Conservation (phyloP, 768 basidiomycete genomes). For the Russula dissimulans region DNA sequence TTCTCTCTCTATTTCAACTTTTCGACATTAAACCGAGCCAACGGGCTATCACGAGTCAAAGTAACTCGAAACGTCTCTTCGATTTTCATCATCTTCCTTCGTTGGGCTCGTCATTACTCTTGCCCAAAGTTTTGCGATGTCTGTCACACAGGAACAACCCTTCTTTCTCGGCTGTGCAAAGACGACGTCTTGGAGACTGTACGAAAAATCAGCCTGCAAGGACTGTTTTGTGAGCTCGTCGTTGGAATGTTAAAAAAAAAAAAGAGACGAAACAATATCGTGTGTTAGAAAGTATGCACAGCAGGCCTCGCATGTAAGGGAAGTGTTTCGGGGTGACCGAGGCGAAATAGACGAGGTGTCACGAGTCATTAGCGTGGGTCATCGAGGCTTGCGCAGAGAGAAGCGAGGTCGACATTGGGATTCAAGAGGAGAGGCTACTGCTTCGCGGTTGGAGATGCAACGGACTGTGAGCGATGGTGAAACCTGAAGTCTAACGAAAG, state of each 20-base stretch:
- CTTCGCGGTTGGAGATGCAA: not conserved
- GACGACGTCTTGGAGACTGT: not conserved
- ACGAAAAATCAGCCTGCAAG: not conserved
- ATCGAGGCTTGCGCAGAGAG: not conserved
- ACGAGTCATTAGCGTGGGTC: not conserved
- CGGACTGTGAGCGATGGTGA: not conserved
- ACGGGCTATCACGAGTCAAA: too few relatives aligned
- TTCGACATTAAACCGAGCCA: too few relatives aligned
- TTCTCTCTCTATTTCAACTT: too few relatives aligned
- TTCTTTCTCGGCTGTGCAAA: not conserved
- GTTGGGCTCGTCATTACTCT: too few relatives aligned
- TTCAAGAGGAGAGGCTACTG: not conserved
- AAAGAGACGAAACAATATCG: not conserved
- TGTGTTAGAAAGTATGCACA: not conserved
- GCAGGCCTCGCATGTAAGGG: not conserved
- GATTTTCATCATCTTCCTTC: too few relatives aligned
- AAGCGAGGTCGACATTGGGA: not conserved
- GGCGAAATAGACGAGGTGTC: not conserved
- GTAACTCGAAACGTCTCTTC: too few relatives aligned
- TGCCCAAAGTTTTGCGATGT: not conserved
- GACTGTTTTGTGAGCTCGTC: not conserved
- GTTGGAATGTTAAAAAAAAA: not conserved
- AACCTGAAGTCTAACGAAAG: too few relatives aligned
- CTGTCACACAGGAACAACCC: not conserved
- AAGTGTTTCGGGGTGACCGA: not conserved